Evolutionary conservation across 2,329 filamentous ascomycete species (phyloP).

Genomic region (Akanthomyces dipterigenus): DNA sequence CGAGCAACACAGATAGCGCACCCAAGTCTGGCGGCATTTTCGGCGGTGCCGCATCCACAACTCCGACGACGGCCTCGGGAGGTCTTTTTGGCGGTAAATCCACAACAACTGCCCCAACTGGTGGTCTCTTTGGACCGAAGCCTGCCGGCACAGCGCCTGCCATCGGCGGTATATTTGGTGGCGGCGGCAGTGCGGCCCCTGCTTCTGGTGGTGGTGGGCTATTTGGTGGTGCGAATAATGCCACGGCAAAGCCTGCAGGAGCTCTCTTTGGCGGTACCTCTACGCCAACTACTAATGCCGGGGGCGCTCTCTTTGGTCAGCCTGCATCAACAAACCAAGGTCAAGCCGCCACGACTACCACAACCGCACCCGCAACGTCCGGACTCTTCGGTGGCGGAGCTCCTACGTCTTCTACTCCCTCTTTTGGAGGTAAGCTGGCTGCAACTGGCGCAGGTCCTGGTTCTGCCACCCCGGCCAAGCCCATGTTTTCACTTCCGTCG

Average conservation of each 20-base stretch:
- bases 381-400: slow-evolving; percentile 24
- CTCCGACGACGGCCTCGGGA: slow-evolving; percentile 14
- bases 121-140: slow-evolving; percentile 17
- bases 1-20: slow-evolving; percentile 4
- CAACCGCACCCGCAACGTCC: slow-evolving; percentile 20
- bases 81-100: slow-evolving; percentile 20
- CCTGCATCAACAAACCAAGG: slow-evolving; percentile 4
- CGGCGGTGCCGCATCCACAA: slow-evolving; percentile 5
- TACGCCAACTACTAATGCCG: slow-evolving; percentile 19
- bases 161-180: slow-evolving; percentile 34
- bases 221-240: slow-evolving; percentile 29
- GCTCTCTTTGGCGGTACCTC: slow-evolving; percentile 17
- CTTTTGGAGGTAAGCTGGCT: slow-evolving; percentile 26
- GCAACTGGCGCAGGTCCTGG: slow-evolving; percentile 21
- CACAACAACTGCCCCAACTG: slow-evolving; percentile 1
- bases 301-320: slow-evolving; percentile 21
- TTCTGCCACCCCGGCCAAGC: slow-evolving; percentile 37
- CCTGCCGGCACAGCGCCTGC: slow-evolving; percentile 19
- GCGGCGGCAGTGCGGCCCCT: slow-evolving; percentile 23
- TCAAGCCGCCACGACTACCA: slow-evolving; percentile 15
- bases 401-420: background rate
- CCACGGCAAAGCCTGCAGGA: slow-evolving; percentile 21
- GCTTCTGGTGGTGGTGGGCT: slow-evolving; percentile 33
- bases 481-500: slow-evolving; percentile 40
- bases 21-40: slow-evolving; percentile 4